Evolutionary conservation across 2,329 filamentous ascomycete species (phyloP), one percentile per base, ranked within the genome.

Genomic region (Pseudopithomyces chartarum): DNA sequence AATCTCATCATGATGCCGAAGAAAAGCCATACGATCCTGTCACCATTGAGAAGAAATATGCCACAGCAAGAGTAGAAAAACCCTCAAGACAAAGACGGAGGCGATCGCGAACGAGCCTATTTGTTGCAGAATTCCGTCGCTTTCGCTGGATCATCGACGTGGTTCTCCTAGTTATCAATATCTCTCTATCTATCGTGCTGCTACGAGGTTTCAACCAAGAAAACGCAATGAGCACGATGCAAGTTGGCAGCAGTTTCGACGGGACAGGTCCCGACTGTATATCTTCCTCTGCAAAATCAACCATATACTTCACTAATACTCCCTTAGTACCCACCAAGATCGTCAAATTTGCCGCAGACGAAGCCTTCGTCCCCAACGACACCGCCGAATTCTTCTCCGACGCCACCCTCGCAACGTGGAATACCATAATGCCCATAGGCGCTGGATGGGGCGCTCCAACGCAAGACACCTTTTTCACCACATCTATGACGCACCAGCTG

Each of bases 401-500:
- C 6, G 48, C 38, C 13, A 52, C 38, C 2, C 43, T 61, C 12
- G 53, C 26, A 6, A 52, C 39, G 38, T 61, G 58, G 58, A 58
- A 50, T 11, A 52, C 44, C 8, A 52, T 61, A 10, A 58, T 61
- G 58, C 55, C 53, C 52, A 39, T 40, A 8, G 50, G 53, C 17
- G 46, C 57, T n/a, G 57, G 57, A 12, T 55, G 46, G 47, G 33
- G 48, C n/a, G 39, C 46, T 13, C 33, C 26, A 17, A 51, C 51
- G 10, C 47, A 46, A 8, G 34, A 55, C 10, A 55, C 50, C 1
- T 55, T 60, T 43, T 55, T 56, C 19, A 56, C 49, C 4, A 60
- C 58, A 0, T 56, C 55, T 6, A 54, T 58, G 53, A 56, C 58
- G 19, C 52, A 58, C 32, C 55, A 60, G 44, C 36, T 58, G 13